Conservation (phyloP, 805 yeast species). For the Pichia kluyveri region DNA sequence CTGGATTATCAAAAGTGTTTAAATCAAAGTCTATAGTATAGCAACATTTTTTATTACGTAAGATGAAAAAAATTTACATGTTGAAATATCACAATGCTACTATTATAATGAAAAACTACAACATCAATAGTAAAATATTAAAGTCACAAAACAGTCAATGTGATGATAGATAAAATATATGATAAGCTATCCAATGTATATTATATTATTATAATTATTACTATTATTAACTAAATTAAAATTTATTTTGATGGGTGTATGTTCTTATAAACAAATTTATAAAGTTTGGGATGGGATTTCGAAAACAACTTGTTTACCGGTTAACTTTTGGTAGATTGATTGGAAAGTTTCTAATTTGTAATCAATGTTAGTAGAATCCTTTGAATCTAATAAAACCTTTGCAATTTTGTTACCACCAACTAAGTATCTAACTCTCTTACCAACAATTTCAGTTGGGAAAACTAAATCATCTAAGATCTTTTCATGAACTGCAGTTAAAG, state of each 20-base stretch:
- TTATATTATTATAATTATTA: too few relatives aligned
- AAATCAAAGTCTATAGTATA: too few relatives aligned
- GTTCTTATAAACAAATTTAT: slow-evolving; percentile 22
- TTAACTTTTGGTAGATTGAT: slow-evolving; percentile 94
- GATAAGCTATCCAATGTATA: too few relatives aligned
- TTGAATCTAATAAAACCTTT: slow-evolving; percentile 95
- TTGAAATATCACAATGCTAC: too few relatives aligned
- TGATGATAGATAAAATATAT: too few relatives aligned
- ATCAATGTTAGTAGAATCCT: slow-evolving; percentile 94
- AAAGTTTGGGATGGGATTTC: slow-evolving; percentile 67
- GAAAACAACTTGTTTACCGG: slow-evolving; percentile 99
- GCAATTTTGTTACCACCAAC: slow-evolving; percentile 98
- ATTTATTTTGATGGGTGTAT: not conserved
- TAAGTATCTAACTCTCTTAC: slow-evolving; percentile 98
- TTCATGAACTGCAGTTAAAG: slow-evolving; percentile 97
- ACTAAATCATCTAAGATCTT: slow-evolving; percentile 97
- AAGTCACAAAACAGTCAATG: too few relatives aligned
- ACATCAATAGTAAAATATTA: too few relatives aligned
- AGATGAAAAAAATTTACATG: too few relatives aligned
- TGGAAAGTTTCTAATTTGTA: slow-evolving; percentile 99
- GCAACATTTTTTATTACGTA: too few relatives aligned
- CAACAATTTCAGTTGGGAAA: slow-evolving; percentile 98
- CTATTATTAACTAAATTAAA: not conserved
- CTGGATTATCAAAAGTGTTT: too few relatives aligned
- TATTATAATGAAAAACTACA: too few relatives aligned